phyloP scores from a whole-genome alignment of 1,284 basidiomycete species.

The Leccinum pachyderme region DNA sequence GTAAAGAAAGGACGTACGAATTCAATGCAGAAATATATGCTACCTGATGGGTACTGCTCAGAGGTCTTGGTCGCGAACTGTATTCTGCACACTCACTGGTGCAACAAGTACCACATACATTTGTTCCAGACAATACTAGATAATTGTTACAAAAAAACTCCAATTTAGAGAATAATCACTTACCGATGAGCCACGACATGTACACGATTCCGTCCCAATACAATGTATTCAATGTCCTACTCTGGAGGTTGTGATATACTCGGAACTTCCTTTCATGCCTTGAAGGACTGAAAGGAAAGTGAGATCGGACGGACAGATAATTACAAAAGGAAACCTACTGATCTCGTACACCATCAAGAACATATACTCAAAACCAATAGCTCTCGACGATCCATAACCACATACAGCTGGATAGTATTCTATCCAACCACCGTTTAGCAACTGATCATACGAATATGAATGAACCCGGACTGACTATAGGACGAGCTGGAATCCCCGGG shows the following conservation, averaged over 20 bases:
- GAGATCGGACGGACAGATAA: not conserved
- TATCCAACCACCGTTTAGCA: constrained; percentile 1
- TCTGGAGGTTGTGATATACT: constrained; percentile 19
- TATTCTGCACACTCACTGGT: not conserved
- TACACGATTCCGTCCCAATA: not conserved
- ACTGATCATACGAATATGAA: not conserved
- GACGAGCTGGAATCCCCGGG: not conserved
- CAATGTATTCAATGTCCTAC: constrained; percentile 20
- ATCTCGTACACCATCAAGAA: constrained; percentile 28
- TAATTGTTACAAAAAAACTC: not conserved
- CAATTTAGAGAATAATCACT: not conserved
- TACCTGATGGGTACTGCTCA: constrained; percentile 15
- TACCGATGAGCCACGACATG: not conserved
- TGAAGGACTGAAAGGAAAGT: constrained; percentile 23
- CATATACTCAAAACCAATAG: constrained; percentile 12
- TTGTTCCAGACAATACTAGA: constrained; percentile 16
- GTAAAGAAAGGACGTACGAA: constrained; percentile 4
- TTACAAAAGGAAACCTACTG: constrained; percentile 9
- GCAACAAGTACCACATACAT: not conserved
- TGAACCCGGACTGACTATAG: constrained; percentile 16
- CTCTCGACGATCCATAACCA: constrained; percentile 18
- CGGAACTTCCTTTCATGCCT: constrained; percentile 27
- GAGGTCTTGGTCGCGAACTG: not conserved
- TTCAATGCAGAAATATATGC: constrained; percentile 22
- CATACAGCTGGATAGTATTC: constrained; percentile 24